These are phyloP conservation scores for Arthrobotrys entomopaga DNA, from an alignment of 2,329 filamentous ascomycete genomes.

Conservation along the genomic window DNA sequence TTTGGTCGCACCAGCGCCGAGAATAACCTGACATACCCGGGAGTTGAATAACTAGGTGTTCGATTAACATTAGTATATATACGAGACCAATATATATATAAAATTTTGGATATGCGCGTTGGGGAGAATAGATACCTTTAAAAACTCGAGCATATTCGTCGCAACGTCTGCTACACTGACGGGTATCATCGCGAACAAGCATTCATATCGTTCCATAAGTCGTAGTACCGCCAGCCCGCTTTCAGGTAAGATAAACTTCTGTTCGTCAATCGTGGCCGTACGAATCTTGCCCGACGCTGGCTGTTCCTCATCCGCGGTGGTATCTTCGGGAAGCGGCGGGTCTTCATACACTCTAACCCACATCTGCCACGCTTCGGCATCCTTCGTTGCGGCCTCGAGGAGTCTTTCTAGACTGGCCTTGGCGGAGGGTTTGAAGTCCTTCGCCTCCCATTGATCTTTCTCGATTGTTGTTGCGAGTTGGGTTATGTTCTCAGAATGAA, in stretches of 20 bases:
- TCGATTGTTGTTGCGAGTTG: constrained; percentile 80
- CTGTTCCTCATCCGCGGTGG: constrained; percentile 24
- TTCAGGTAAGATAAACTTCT: constrained; percentile 84
- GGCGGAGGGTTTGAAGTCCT: constrained; percentile 75
- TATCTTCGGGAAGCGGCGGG: constrained; percentile 50
- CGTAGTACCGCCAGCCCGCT: constrained; percentile 83
- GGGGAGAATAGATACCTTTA: constrained; percentile 50
- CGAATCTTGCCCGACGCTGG: constrained; percentile 69
- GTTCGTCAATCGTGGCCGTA: constrained; percentile 81
- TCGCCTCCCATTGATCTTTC: constrained; percentile 80
- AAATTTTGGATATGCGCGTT: neutral
- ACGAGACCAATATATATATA: neutral
- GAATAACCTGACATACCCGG: constrained; percentile 92
- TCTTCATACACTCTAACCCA: constrained; percentile 60
- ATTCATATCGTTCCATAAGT: constrained; percentile 83
- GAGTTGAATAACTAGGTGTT: constrained; percentile 89
- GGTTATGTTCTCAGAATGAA: constrained; percentile 78
- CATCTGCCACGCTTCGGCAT: constrained; percentile 74
- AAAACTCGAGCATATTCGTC: constrained; percentile 79
- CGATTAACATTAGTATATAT: constrained; percentile 15
- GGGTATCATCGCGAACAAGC: constrained; percentile 83
- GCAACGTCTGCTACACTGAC: constrained; percentile 88
- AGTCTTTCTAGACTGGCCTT: constrained; percentile 72
- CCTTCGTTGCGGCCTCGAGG: constrained; percentile 75
- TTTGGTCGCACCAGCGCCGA: constrained; percentile 89